Conservation (phyloP, 225 moss, liverwort and hornwort genomes). For the Physcomitrellopsis africana region DNA sequence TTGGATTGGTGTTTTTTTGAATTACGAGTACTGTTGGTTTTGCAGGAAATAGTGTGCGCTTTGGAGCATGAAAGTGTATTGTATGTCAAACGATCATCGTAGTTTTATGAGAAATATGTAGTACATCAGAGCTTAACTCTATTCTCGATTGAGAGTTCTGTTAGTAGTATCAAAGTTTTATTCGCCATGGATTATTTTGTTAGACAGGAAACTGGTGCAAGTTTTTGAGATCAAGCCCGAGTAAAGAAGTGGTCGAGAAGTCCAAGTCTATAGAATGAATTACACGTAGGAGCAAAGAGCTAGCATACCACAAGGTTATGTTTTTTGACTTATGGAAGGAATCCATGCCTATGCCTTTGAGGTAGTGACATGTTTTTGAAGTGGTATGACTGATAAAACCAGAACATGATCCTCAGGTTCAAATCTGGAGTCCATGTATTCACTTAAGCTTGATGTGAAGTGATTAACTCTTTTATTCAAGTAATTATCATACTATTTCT, state of each 20-base stretch:
- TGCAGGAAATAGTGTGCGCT: conserved; percentile 88
- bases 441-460: no score
- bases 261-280: conserved; percentile 1
- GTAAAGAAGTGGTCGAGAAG: conserved; percentile 13
- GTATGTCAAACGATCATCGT: conserved; percentile 71
- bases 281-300: conserved; percentile 21
- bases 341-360: no score
- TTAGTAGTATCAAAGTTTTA: neutral
- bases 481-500: no score
- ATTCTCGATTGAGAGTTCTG: neutral
- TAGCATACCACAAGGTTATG: neutral
- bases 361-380: no score
- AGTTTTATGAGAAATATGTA: conserved; percentile 16
- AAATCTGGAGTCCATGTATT: no score
- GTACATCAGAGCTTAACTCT: neutral
- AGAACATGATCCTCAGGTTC: no score
- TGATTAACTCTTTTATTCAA: no score
- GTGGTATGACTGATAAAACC: no score
- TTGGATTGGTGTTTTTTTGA: conserved; percentile 9
- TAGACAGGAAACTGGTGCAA: conserved; percentile 19
- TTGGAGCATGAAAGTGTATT: conserved; percentile 83
- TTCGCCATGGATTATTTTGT: conserved; percentile 19
- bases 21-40: conserved; percentile 19
- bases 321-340: neutral
- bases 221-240: conserved; percentile 11